phyloP scores from a whole-genome alignment of 805 yeast species.

The Wickerhamomyces bovis region DNA sequence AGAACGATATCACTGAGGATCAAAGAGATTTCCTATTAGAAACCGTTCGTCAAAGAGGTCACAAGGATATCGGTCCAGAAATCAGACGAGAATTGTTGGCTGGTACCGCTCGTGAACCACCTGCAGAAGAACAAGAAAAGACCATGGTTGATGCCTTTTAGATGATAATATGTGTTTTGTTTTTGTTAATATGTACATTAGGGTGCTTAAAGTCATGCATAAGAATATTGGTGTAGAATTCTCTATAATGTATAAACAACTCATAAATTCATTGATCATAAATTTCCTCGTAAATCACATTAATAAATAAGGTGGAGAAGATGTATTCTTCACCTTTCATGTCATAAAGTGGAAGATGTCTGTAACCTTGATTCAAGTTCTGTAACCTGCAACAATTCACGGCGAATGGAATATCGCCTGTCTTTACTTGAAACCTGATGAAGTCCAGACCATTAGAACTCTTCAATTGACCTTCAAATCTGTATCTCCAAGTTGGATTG shows the following conservation, averaged over 20 bases:
- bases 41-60: constrained; percentile 85
- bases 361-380: constrained; percentile 69
- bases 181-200: neutral
- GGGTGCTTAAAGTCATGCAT: neutral
- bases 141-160: constrained; percentile 27
- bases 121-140: constrained; percentile 23
- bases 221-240: neutral
- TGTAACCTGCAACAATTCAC: constrained; percentile 52
- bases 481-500: constrained; percentile 77
- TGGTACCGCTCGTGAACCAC: constrained; percentile 59
- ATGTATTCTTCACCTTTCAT: constrained; percentile 72
- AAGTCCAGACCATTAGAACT: constrained; percentile 46
- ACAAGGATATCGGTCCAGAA: constrained; percentile 86
- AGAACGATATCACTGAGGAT: constrained; percentile 97
- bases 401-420: constrained; percentile 45
- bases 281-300: constrained; percentile 14
- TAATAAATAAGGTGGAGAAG: constrained; percentile 49
- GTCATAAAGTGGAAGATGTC: constrained; percentile 76
- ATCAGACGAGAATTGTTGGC: constrained; percentile 89
- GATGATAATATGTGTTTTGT: neutral
- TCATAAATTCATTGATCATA: neutral
- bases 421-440: constrained; percentile 45
- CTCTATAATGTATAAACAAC: neutral
- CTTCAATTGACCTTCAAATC: constrained; percentile 35
- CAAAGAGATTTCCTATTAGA: constrained; percentile 93